phyloP scores from a whole-genome alignment of 1,284 basidiomycete species.

The Trichosporon coremiiforme region DNA sequence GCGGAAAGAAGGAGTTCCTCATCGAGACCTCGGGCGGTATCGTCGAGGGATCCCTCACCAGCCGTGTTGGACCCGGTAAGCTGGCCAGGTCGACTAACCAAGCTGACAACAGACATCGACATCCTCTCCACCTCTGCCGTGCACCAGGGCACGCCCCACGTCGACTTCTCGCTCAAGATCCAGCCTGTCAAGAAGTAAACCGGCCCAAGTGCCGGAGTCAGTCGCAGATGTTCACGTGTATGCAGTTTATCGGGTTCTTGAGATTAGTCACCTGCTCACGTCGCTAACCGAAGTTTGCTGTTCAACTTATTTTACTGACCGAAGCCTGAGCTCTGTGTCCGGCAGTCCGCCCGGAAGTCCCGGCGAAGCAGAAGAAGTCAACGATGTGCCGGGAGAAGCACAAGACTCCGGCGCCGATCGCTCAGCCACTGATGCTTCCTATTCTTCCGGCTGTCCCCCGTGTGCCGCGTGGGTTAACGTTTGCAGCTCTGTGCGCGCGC shows the following conservation, averaged over 20 bases:
- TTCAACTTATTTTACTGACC: background rate
- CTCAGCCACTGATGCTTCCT: background rate
- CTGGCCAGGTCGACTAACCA: background rate
- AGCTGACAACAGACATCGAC: conserved; percentile 70
- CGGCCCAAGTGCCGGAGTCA: background rate
- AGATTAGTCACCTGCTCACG: too few species aligned
- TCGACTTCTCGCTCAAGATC: conserved; percentile 77
- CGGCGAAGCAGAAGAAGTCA: too few species aligned
- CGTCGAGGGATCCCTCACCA: conserved; percentile 69
- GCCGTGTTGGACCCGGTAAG: conserved; percentile 45
- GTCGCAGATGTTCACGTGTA: background rate
- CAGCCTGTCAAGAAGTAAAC: conserved; percentile 25
- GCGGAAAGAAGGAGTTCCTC: conserved; percentile 72
- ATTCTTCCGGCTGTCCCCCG: background rate
- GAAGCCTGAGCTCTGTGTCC: too few species aligned
- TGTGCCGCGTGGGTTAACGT: background rate
- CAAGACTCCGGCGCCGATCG: background rate
- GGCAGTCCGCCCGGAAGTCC: background rate
- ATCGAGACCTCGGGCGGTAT: conserved; percentile 92
- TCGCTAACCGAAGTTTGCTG: too few species aligned
- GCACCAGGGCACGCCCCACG: conserved; percentile 79
- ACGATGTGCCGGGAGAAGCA: background rate
- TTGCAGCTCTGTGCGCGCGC: background rate
- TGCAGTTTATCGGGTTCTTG: conserved; percentile 9
- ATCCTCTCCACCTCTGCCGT: conserved; percentile 90